Base-by-base conservation (phyloP, 768 basidiomycete species). In the Panus rudis region DNA sequence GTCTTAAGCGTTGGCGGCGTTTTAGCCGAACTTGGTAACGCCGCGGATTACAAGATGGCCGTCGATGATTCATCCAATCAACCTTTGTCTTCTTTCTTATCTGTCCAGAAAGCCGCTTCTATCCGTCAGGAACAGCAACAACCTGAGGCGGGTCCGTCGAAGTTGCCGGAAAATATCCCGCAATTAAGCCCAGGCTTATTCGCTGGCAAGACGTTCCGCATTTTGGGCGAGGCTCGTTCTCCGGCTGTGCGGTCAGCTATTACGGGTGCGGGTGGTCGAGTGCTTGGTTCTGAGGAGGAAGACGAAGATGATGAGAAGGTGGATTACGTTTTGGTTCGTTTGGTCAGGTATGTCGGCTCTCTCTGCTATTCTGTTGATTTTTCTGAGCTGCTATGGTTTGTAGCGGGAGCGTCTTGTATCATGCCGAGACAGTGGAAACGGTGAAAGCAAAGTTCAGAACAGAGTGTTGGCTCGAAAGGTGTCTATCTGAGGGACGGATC, bases 401-500 rank as follows among this genome's bases (percentile, higher is more conserved):
- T 26, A 89, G 86, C 53, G 86, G 84, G 21, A 85, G 81, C 51
- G 78, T 77, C 48, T 49, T 85, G n/a, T 86, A 71, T 50, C 64
- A 61, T 3, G 70, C 73, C 24, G 84, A 87, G 55, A 55, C 60
- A 4, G 77, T 80, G 41, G 61, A 65, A 6, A 10, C 26, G 1
- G 53, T 69, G 49, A 70, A 75, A 35, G 42, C 51, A 3, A 81
- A 78, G 51, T 89, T 80, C 54, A 76, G 92, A 33, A 94, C 92
- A 0, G 92, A 96, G 60, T 93, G 89, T 57, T 97, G 92, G 92
- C 69, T 97, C 1, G 92, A 97, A 60, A 76, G 76, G 33, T 94
- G 88, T 53, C 73, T 91, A 12, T 82, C 76, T 42, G 79, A 82
- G 45, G 83, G 87, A 34, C 71, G 75, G n/a, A 63, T 94, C 39